Base-by-base conservation (phyloP, 345 rosid species). In the Bretschneidera sinensis region DNA sequence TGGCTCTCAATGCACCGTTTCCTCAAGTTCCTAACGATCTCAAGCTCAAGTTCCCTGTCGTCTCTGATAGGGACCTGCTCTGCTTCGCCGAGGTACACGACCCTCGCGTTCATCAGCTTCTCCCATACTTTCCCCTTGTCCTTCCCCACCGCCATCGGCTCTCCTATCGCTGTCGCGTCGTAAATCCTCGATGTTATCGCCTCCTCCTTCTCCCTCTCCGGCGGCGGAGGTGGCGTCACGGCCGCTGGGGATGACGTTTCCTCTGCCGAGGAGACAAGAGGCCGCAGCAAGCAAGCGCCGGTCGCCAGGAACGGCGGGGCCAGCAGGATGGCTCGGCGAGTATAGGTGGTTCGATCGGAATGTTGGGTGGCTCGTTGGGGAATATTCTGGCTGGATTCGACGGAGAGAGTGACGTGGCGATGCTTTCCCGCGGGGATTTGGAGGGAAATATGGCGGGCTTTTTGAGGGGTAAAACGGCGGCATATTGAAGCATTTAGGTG, bases 61-160 rank as follows among this genome's bases (percentile, higher is more conserved):
- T 92, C 96, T 53, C 72, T 76, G 1, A 73, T 80, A 25, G 98
- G 96, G 22, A 92, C 98, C 43, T 89, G 98, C 72, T 89, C 95
- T 0, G 96, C 92, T 62, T 92, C 96, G 0, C 95, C 97, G 10
- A 92, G 71, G 66, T 89, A 89, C 59, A 87, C 89, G 52, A 92
- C 74, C 82, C 94, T 78, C 23, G 91, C 88, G 25, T 77, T 82
- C 88, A 83, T 71, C 47, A 89, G 54, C 92, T 82, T 92, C 75
- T 89, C 98, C 95, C 92, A 87, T 50, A 84, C 91, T 68, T 72
- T 92, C 20, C 60, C 77, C 89, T 77, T 92, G 24, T 85, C 95
- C 77, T 81, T 92, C 60, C 94, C 92, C 54, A 84, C 65, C 48
- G 96, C 95, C 86, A 82, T 24, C 71, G 95, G 98, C 86, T 92